A percentile compares a stretch with the other conserved stretches of the same genome.
Evolutionary conservation across 345 rosid genomes (phyloP).

Genomic region (Ceriops decandra): DNA sequence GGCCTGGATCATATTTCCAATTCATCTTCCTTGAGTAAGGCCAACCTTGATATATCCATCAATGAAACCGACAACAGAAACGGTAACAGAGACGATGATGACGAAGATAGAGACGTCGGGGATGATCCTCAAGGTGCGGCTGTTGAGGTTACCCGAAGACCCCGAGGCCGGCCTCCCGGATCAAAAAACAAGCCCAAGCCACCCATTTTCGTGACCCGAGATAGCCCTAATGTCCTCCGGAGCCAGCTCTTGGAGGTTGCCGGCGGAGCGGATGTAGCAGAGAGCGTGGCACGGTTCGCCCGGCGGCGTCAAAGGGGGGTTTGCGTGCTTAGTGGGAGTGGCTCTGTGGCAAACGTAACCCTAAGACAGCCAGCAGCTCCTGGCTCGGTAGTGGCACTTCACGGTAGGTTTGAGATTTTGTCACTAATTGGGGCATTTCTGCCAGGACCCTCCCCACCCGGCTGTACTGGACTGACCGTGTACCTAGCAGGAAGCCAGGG

Average conservation of each 20-base stretch:
- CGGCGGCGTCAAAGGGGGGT: slow-evolving; percentile 74
- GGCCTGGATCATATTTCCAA: slow-evolving; percentile 51
- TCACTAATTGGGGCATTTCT: slow-evolving; percentile 74
- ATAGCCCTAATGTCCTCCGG: slow-evolving; percentile 81
- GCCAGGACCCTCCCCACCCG: slow-evolving; percentile 90
- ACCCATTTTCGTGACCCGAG: slow-evolving; percentile 70
- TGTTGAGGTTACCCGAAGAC: slow-evolving; percentile 60
- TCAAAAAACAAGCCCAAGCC: slow-evolving; percentile 80
- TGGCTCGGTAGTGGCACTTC: slow-evolving; percentile 64
- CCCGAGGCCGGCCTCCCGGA: slow-evolving; percentile 81
- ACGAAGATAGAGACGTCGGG: slow-evolving; percentile 49
- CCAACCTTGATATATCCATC: slow-evolving; percentile 43
- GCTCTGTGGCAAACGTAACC: slow-evolving; percentile 76
- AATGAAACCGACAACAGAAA: slow-evolving; percentile 25
- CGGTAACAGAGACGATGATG: slow-evolving; percentile 36
- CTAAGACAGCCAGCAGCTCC: slow-evolving; percentile 79
- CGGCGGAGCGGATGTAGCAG: slow-evolving; percentile 70
- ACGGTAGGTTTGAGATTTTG: slow-evolving; percentile 73
- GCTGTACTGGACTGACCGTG: slow-evolving; percentile 73
- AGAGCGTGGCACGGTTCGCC: slow-evolving; percentile 68
- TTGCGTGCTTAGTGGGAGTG: slow-evolving; percentile 75
- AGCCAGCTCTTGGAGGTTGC: slow-evolving; percentile 78
- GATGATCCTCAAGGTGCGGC: slow-evolving; percentile 72
- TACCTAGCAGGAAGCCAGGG: slow-evolving; percentile 77
- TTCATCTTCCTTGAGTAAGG: slow-evolving; percentile 44